phyloP scores from a whole-genome alignment of 768 basidiomycete species.

The Leccinum uliginosum region DNA sequence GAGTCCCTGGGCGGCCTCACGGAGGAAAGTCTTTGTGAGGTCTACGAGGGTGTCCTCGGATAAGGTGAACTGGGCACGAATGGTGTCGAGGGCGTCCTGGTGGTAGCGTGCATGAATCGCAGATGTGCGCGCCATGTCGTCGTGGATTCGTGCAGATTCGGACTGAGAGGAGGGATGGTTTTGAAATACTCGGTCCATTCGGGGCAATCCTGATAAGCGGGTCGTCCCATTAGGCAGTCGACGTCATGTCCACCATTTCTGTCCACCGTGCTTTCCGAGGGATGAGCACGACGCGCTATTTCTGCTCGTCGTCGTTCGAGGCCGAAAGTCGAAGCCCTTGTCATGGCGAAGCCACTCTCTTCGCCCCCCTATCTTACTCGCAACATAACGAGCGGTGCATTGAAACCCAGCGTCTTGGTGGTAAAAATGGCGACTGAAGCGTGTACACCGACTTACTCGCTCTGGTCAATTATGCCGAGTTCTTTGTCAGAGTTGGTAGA shows the following conservation, averaged over 20 bases:
- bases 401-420: not conserved
- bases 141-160: not conserved
- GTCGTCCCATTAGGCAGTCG: slow-evolving; percentile 7
- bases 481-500: not conserved
- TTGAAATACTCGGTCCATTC: not conserved
- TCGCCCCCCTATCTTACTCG: not conserved
- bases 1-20: slow-evolving; percentile 76
- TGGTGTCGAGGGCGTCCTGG: slow-evolving; percentile 53
- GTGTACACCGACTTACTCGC: not conserved
- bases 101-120: slow-evolving; percentile 39
- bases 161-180: not conserved
- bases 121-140: slow-evolving; percentile 36
- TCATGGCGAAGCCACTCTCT: not conserved
- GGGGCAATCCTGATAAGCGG: not conserved
- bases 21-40: slow-evolving; percentile 76
- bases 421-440: not conserved
- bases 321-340: not conserved
- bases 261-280: not conserved
- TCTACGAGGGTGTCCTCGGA: slow-evolving; percentile 53
- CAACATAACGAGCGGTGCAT: not conserved
- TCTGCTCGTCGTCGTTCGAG: not conserved
- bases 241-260: not conserved
- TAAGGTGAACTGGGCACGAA: slow-evolving; percentile 73
- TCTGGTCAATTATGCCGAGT: not conserved
- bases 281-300: not conserved